Evolutionary conservation across 371 early-diverging fungal genomes (phyloP).

Genomic region (Mortierella sp.): DNA sequence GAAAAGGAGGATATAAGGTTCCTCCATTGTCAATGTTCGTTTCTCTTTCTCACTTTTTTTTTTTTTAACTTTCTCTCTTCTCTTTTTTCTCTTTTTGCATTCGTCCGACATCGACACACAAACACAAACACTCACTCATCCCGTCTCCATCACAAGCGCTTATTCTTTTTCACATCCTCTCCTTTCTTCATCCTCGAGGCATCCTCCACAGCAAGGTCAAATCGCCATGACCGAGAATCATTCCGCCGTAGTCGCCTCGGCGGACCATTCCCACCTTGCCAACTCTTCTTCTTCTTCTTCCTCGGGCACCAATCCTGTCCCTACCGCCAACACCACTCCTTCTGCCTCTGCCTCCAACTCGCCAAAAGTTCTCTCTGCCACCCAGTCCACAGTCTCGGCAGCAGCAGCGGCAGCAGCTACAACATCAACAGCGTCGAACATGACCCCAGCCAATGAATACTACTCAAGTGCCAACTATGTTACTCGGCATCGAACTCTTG

Average conservation of each 20-base stretch:
- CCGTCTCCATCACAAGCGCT: neutral
- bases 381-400: too few species aligned
- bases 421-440: too few species aligned
- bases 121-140: neutral
- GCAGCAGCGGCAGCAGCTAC: too few species aligned
- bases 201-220: too few species aligned
- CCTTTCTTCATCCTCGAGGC: neutral
- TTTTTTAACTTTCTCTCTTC: neutral
- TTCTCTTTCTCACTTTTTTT: neutral
- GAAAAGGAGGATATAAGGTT: too few species aligned
- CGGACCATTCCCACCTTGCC: neutral
- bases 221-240: too few species aligned
- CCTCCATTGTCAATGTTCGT: too few species aligned
- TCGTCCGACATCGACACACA: too few species aligned
- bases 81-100: neutral
- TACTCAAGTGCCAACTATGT: constrained; percentile 39
- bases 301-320: too few species aligned
- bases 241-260: too few species aligned
- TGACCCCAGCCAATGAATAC: too few species aligned
- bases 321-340: constrained; percentile 1
- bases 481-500: constrained; percentile 32
- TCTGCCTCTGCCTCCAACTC: constrained; percentile 17
- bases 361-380: too few species aligned
- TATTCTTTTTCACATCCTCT: neutral
- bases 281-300: neutral